Evolutionary conservation across 345 rosid species (phyloP).

Genomic region (Lepidium aucheri): DNA sequence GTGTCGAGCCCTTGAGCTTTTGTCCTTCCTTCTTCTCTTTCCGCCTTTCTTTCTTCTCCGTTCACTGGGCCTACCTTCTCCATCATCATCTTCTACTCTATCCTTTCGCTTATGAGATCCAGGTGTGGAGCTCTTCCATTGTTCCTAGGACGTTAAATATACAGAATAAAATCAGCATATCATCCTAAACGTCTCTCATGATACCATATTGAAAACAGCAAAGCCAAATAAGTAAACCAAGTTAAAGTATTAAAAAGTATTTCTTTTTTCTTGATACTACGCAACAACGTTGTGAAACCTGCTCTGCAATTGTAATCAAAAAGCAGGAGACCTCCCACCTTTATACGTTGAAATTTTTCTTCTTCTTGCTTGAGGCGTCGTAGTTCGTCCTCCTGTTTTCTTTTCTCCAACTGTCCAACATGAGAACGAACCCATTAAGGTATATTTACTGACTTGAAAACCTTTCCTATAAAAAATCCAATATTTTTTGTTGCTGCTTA

Average conservation of each 20-base stretch:
- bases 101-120: slow-evolving; percentile 70
- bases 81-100: slow-evolving; percentile 67
- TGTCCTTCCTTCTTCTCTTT: slow-evolving; percentile 89
- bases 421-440: slow-evolving; percentile 10
- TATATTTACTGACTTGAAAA: not conserved
- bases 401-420: slow-evolving; percentile 67
- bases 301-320: not conserved
- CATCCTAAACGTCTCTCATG: not conserved
- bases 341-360: slow-evolving; percentile 75
- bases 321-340: slow-evolving; percentile 41
- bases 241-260: not conserved
- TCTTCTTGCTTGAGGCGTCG: slow-evolving; percentile 84
- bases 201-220: not conserved
- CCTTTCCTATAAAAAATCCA: not conserved
- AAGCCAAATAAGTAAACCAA: not conserved
- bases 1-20: slow-evolving; percentile 51
- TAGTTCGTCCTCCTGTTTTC: slow-evolving; percentile 88
- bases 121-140: slow-evolving; percentile 77
- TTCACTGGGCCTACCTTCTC: slow-evolving; percentile 78
- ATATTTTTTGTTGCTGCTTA: not conserved
- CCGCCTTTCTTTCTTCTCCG: slow-evolving; percentile 84
- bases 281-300: not conserved
- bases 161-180: slow-evolving; percentile 10
- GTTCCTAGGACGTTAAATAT: slow-evolving; percentile 49
- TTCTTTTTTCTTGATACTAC: not conserved